phyloP scores from a whole-genome alignment of 2,329 filamentous ascomycete genomes.

The Pseudogymnoascus sp. region DNA sequence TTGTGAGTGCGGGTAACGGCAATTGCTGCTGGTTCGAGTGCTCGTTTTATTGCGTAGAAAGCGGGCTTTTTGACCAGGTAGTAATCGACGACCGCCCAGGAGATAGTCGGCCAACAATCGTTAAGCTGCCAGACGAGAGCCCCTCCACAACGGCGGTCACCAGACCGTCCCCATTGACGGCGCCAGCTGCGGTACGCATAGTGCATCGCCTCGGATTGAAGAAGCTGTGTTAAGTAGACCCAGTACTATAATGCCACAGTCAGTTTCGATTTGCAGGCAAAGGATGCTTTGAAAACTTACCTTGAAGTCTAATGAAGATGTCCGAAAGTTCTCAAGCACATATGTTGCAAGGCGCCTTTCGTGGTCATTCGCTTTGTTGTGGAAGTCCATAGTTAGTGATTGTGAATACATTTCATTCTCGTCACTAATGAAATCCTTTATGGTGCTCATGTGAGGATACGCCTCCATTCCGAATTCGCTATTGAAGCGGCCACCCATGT shows the following conservation, averaged over 20 bases:
- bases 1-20: not conserved
- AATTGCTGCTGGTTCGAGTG: slow-evolving; percentile 25
- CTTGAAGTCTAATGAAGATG: slow-evolving; percentile 19
- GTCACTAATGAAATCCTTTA: slow-evolving; percentile 43
- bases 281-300: not conserved
- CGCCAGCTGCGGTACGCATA: slow-evolving; percentile 26
- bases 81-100: slow-evolving; percentile 59
- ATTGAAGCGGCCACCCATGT: slow-evolving; percentile 45
- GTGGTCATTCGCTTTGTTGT: slow-evolving; percentile 48
- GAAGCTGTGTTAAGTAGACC: slow-evolving; percentile 25
- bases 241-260: slow-evolving; percentile 14
- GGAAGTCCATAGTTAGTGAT: slow-evolving; percentile 46
- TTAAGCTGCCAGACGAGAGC: slow-evolving; percentile 64
- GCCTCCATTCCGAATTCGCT: slow-evolving; percentile 50
- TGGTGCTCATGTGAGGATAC: slow-evolving; percentile 37
- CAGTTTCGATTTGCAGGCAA: not conserved
- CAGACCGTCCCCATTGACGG: slow-evolving; percentile 20
- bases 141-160: slow-evolving; percentile 45
- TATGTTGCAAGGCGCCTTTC: slow-evolving; percentile 41
- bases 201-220: slow-evolving; percentile 26
- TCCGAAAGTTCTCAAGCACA: slow-evolving; percentile 25
- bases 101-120: slow-evolving; percentile 62
- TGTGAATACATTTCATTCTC: slow-evolving; percentile 43
- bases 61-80: slow-evolving; percentile 43
- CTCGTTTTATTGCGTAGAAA: slow-evolving; percentile 46